A percentile compares a stretch with the other conserved stretches of the same genome.
Conservation (phyloP, 2,329 filamentous ascomycete species). For the Pestalotiopsis fici region DNA sequence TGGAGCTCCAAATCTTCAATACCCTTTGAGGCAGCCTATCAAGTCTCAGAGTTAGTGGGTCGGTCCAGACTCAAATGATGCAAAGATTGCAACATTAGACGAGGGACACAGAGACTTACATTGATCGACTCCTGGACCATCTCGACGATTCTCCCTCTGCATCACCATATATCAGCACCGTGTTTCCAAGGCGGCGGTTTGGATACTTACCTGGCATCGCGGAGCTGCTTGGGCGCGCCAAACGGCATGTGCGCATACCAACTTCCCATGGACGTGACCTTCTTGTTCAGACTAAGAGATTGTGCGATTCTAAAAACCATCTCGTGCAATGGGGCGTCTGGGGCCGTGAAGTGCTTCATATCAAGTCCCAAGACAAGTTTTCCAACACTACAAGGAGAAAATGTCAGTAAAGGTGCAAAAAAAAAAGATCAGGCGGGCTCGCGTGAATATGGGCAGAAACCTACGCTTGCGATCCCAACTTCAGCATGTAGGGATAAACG, state of each 20-base stretch:
- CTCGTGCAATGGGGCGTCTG: conserved; percentile 49
- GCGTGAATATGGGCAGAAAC: not conserved
- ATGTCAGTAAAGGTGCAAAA: not conserved
- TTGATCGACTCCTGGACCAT: conserved; percentile 40
- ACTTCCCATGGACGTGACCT: conserved; percentile 51
- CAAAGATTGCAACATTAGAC: no score
- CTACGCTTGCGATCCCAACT: conserved; percentile 44
- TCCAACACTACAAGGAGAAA: conserved; percentile 28
- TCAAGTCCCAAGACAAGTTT: conserved; percentile 46
- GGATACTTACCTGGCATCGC: conserved; percentile 22
- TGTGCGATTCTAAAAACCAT: conserved; percentile 54
- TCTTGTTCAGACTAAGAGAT: conserved; percentile 58
- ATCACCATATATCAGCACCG: not conserved
- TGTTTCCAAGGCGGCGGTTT: not conserved
- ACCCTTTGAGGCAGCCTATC: conserved; percentile 34
- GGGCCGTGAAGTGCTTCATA: conserved; percentile 42
- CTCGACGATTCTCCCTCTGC: conserved; percentile 28
- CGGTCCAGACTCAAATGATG: no score
- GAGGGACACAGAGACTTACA: no score
- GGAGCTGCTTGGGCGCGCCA: conserved; percentile 51
- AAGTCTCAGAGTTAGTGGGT: no score
- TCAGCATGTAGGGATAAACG: conserved; percentile 51
- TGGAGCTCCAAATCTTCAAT: conserved; percentile 41
- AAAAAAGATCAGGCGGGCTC: not conserved
- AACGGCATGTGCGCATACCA: conserved; percentile 62